phyloP scores from a whole-genome alignment of 176 grass and related monocot species.

The Tillandsia fasciculata region DNA sequence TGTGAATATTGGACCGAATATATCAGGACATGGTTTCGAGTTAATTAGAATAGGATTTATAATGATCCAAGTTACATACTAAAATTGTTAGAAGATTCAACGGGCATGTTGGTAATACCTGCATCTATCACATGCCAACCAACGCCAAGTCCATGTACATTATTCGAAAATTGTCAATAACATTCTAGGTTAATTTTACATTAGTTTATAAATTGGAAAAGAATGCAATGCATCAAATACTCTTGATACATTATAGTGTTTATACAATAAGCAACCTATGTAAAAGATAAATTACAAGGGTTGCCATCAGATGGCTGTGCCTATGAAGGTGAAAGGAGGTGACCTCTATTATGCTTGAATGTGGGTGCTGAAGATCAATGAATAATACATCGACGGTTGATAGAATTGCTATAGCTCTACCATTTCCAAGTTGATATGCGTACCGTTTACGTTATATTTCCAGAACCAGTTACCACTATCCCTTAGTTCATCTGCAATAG shows the following conservation, averaged over 20 bases:
- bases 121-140: neutral
- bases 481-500: constrained; percentile 39
- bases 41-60: too few relatives aligned
- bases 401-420: constrained; percentile 36
- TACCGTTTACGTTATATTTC: constrained; percentile 51
- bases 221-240: neutral
- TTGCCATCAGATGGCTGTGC: neutral
- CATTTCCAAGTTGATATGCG: constrained; percentile 73
- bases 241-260: neutral
- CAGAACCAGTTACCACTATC: constrained; percentile 73
- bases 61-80: too few relatives aligned
- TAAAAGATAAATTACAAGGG: neutral
- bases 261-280: neutral
- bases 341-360: constrained; percentile 6
- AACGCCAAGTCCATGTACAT: neutral
- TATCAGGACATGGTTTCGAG: too few relatives aligned
- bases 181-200: neutral
- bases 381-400: constrained; percentile 38
- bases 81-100: neutral
- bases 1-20: too few relatives aligned
- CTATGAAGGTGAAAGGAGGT: neutral
- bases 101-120: neutral
- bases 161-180: neutral
- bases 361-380: constrained; percentile 30
- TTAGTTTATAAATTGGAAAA: neutral